phyloP scores from a whole-genome alignment of 805 yeast genomes.

The Nakazawaea ishiwadae region DNA sequence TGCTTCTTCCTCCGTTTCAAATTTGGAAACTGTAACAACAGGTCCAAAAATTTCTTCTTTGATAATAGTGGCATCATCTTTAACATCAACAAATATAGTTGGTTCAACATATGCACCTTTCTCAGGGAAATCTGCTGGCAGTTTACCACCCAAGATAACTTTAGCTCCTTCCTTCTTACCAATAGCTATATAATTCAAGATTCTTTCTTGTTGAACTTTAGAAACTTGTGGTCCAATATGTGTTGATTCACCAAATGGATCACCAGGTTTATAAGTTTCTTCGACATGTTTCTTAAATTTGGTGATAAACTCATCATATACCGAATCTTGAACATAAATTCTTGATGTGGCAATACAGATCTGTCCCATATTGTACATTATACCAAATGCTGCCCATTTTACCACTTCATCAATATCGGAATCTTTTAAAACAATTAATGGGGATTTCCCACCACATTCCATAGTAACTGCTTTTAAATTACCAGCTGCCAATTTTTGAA shows the following conservation, averaged over 20 bases:
- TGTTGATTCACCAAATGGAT: conserved; percentile 62
- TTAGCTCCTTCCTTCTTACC: conserved; percentile 72
- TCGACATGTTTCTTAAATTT: conserved; percentile 31
- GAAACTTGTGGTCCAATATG: conserved; percentile 77
- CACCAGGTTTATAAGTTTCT: conserved; percentile 49
- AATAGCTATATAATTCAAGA: conserved; percentile 57
- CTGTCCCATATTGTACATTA: conserved; percentile 43
- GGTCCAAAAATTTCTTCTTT: conserved; percentile 82
- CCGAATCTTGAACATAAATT: conserved; percentile 36
- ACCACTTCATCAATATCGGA: conserved; percentile 48
- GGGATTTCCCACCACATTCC: conserved; percentile 61
- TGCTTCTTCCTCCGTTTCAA: conserved; percentile 61
- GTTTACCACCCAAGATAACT: conserved; percentile 62
- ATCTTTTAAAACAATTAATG: conserved; percentile 47
- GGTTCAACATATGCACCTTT: conserved; percentile 71
- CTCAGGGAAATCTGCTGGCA: conserved; percentile 37
- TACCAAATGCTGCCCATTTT: conserved; percentile 45
- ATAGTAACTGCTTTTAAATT: conserved; percentile 54
- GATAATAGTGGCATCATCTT: conserved; percentile 57
- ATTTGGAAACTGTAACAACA: conserved; percentile 65
- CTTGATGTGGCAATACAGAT: conserved; percentile 45
- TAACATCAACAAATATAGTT: conserved; percentile 66
- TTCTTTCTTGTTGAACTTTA: conserved; percentile 58
- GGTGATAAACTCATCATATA: conserved; percentile 37
- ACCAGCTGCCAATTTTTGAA: conserved; percentile 62